phyloP scores from a whole-genome alignment of 306 rosid genomes.

The Myrica gale region DNA sequence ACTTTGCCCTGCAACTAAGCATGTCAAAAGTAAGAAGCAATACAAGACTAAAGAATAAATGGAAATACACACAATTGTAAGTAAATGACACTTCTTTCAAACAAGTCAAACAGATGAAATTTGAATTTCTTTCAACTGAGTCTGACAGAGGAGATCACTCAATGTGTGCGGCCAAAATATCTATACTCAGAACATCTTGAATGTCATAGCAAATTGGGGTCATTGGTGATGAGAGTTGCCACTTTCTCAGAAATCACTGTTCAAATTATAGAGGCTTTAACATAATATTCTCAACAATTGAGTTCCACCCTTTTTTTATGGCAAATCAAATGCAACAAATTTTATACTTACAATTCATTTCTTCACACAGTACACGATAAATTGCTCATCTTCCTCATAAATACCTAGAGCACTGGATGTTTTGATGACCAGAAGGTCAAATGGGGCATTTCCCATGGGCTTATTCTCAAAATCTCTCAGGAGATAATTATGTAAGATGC shows the following conservation, averaged over 20 bases:
- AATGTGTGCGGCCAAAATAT: background rate
- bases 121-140: too few species aligned
- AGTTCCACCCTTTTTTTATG: background rate
- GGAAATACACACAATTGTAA: too few species aligned
- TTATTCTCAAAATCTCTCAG: background rate
- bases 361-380: too few species aligned
- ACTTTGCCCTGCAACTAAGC: background rate
- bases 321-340: background rate
- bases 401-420: too few species aligned
- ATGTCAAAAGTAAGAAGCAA: background rate
- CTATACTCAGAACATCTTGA: background rate
- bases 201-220: background rate
- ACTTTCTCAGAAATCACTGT: background rate
- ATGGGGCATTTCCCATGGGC: too few species aligned
- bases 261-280: background rate
- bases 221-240: background rate
- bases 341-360: too few species aligned
- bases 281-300: background rate
- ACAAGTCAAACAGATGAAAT: background rate
- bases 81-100: background rate
- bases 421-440: too few species aligned
- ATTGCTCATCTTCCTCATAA: too few species aligned
- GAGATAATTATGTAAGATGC: background rate
- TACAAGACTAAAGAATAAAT: too few species aligned
- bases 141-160: too few species aligned